Evolutionary conservation across 106 monocot genomes (phyloP).

Genomic region (Platanthera guangdongensis): DNA sequence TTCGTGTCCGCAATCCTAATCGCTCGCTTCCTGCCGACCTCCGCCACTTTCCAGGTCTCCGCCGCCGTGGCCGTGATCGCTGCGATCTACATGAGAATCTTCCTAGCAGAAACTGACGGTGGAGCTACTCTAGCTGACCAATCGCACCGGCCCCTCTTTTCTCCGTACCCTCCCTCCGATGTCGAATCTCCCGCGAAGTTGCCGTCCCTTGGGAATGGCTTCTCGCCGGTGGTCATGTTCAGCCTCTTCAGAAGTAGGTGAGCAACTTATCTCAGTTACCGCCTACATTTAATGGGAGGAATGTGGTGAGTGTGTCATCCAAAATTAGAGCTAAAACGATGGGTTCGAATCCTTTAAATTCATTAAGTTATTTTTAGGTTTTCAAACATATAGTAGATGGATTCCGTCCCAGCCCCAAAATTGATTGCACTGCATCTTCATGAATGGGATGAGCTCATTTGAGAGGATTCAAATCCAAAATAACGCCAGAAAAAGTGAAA

Average conservation of each 20-base stretch:
- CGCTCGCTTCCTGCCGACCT: slow-evolving; percentile 63
- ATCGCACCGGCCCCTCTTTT: slow-evolving; percentile 22
- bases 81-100: slow-evolving; percentile 60
- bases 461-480: too few relatives aligned
- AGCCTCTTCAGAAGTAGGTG: slow-evolving; percentile 67
- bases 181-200: slow-evolving; percentile 20
- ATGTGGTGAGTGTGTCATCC: background rate
- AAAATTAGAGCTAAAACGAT: background rate
- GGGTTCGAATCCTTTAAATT: too few relatives aligned
- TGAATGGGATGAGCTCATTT: too few relatives aligned
- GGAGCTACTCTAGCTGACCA: slow-evolving; percentile 23
- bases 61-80: slow-evolving; percentile 37
- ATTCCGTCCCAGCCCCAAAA: too few relatives aligned
- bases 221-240: slow-evolving; percentile 52
- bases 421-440: too few relatives aligned
- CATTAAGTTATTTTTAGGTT: too few relatives aligned
- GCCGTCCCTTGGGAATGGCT: slow-evolving; percentile 14
- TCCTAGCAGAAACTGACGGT: slow-evolving; percentile 41
- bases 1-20: slow-evolving; percentile 58
- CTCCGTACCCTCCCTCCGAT: too few relatives aligned
- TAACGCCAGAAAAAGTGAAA: background rate
- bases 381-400: too few relatives aligned
- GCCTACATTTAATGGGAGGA: background rate
- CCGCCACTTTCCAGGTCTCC: slow-evolving; percentile 60
- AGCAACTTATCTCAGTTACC: background rate